phyloP scores from a whole-genome alignment of 2,329 filamentous ascomycete species.

The Madurella mycetomatis region DNA sequence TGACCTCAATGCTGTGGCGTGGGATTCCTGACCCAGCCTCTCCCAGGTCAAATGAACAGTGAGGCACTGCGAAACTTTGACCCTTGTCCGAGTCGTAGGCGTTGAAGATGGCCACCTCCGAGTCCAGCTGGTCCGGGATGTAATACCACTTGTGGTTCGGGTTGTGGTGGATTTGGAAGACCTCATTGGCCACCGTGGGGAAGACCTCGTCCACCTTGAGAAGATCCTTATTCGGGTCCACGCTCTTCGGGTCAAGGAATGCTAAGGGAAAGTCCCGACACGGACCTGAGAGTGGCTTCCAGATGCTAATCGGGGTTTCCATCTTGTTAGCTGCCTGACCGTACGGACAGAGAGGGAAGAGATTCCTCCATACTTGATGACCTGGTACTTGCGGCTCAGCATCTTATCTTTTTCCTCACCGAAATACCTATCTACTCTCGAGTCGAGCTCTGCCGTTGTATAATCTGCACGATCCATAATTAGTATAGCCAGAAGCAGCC shows the following conservation, averaged over 20 bases:
- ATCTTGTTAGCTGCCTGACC: neutral
- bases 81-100: conserved; percentile 17
- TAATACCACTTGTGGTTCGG: conserved; percentile 22
- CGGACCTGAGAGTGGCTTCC: conserved; percentile 20
- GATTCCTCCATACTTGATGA: conserved; percentile 13
- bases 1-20: conserved; percentile 11
- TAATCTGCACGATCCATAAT: conserved; percentile 1
- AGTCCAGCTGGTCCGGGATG: conserved; percentile 17
- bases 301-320: conserved; percentile 8
- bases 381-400: conserved; percentile 8
- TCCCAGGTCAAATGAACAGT: conserved; percentile 21
- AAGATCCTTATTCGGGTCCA: conserved; percentile 17
- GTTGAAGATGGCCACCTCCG: conserved; percentile 19
- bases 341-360: too few relatives aligned
- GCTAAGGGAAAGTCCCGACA: conserved; percentile 21
- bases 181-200: conserved; percentile 21
- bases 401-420: conserved; percentile 10
- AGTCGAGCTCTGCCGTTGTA: conserved; percentile 8
- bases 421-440: conserved; percentile 14
- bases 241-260: conserved; percentile 15
- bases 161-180: conserved; percentile 18
- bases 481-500: too few relatives aligned
- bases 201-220: conserved; percentile 22
- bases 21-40: conserved; percentile 12
- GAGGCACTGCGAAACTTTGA: conserved; percentile 18